Base-by-base conservation (phyloP, 768 basidiomycete genomes). In the Lactarius trivialis region DNA sequence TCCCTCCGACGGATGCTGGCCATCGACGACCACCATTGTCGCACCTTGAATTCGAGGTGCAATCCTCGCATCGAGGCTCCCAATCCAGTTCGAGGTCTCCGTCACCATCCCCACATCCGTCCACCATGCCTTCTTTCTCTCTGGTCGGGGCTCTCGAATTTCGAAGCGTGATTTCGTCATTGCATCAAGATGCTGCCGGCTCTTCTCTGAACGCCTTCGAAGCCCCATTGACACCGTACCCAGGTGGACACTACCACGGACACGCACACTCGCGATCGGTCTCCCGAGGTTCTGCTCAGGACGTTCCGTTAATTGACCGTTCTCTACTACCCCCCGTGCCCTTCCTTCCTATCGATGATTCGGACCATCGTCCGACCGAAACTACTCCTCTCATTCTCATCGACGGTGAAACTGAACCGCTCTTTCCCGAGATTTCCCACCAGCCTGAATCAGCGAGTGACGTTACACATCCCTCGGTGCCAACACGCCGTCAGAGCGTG, bases 111-210 rank as follows among this genome's bases (percentile, higher is more conserved):
- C 62, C 76, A 66, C 73, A 74, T 26, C 72, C 77, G 39, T 72
- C 74, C 11, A 82, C 83, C 63, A 81, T 92, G 74, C 89, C 89
- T 3, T 91, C 89, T 0, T 93, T 93, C 69, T 98, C 96, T 3
- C 82, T 99, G 2, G 83, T 98, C 5, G 93, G 96, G 9, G 97
- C 97, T 0, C 82, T 99, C 49, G 97, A 99, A 73, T 99, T 99
- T 74, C 82, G 94, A 19, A 88, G 94, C 62, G 89, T 98, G 26
- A 88, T 99, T 24, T 80, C 88, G 12, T 86, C 88, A 0, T 78
- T 99, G 26, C 84, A 85, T 65, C 79, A 79, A 54, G 85, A 94
- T 68, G 86, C 87, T 11, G 79, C 83, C 2, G 77, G 77, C 0
- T 74, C 81, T 0, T 80, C 83, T 0, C 75, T 91, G 53, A 79